Evolutionary conservation across 208 protist species (phyloP), one percentile per base, ranked within the genome.

Genomic region (Leishmania lainsoni): DNA sequence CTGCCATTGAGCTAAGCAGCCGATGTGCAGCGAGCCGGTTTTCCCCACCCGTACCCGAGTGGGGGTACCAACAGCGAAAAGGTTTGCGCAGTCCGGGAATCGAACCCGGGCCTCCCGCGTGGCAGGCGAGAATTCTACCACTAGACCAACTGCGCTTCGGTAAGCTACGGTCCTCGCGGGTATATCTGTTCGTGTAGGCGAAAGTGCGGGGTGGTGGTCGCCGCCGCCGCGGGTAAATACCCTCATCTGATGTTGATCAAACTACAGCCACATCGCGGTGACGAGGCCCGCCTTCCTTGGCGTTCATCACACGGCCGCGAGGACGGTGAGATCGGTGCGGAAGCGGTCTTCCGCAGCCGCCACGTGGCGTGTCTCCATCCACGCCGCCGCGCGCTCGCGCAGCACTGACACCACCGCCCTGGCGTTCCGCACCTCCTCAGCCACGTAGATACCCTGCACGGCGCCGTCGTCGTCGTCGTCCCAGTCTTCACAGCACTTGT

Each of bases 81-180:
- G 78, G 81, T 35, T 51, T 95, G 91, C 93, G 93, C 91, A 97
- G 93, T 97, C 92, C 94, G 94, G 94, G 94, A 97, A 97, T 97
- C 92, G 92, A 97, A 97, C 92, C 92, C 94, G 92, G 94, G 92
- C 94, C 92, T 95, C 92, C 94, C 92, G 92, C 94, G 92, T 97
- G 92, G 92, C 92, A 97, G 81, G 81, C 81, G 81, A 95, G 91
- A 95, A 96, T 97, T 97, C 93, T 97, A 97, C 93, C 93, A 97
- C 93, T 97, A 97, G 93, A 97, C 93, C 93, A 97, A 96, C 93
- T 96, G 91, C 93, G 93, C 91, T 68, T 70, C 39, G 68, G 4
- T 0, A 1, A 0, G 5, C 4, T 1, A 17, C 59, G 59, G 29
- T 5, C 3, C 59, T 9, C 10, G n/a, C 29, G 35, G 59, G 22